A percentile compares a stretch with the other conserved stretches of the same genome.
Evolutionary conservation across 768 basidiomycete genomes (phyloP).

Genomic region (Mycena capillaripes): DNA sequence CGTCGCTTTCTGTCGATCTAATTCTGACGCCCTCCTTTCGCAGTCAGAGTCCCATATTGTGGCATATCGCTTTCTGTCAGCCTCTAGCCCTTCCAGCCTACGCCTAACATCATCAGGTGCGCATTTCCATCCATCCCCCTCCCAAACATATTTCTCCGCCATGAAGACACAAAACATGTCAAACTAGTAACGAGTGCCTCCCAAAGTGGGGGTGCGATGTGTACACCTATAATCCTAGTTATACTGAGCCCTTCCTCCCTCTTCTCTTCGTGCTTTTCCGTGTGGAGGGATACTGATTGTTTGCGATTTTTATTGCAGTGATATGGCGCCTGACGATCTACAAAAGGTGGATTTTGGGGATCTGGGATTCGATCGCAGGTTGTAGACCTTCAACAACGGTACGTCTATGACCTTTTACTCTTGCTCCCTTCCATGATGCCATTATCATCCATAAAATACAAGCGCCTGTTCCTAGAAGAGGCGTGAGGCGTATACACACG

Average conservation of each 20-base stretch:
- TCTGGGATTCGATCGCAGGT: no score
- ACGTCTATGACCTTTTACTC: background rate
- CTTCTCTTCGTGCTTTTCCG: background rate
- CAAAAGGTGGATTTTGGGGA: no score
- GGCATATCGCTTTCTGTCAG: no score
- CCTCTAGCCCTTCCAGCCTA: no score
- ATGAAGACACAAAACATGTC: constrained; percentile 14
- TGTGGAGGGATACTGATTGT: background rate
- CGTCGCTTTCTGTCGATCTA: no score
- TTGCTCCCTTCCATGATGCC: constrained; percentile 16
- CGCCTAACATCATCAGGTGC: no score
- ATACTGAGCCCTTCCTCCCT: constrained; percentile 38
- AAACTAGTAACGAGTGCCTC: constrained; percentile 17
- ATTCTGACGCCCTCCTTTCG: no score
- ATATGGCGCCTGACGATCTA: no score
- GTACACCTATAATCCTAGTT: constrained; percentile 42
- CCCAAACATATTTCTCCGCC: background rate
- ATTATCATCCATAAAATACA: constrained; percentile 34
- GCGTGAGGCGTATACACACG: constrained; percentile 23
- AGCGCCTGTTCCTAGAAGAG: constrained; percentile 14
- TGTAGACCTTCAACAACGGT: background rate
- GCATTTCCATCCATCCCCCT: no score
- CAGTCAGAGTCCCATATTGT: no score
- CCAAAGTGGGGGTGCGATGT: constrained; percentile 2
- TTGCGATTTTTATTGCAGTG: background rate